phyloP scores from a whole-genome alignment of 805 yeast species.

The Saturnispora ahearnii region DNA sequence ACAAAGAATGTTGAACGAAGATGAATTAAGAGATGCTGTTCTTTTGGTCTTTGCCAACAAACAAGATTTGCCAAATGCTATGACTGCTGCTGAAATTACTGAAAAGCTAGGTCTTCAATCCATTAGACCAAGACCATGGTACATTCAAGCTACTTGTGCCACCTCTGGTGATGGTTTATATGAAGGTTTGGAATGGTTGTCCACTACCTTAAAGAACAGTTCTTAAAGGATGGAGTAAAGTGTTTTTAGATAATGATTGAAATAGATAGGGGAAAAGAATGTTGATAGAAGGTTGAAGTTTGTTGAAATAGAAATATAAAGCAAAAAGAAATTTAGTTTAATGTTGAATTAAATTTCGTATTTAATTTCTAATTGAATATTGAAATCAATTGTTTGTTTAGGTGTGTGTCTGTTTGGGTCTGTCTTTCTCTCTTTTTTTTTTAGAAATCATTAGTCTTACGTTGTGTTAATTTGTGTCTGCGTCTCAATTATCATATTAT shows the following conservation, averaged over 20 bases:
- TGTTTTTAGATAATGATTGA: neutral
- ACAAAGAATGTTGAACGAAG: slow-evolving; percentile 97
- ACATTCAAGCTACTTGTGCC: slow-evolving; percentile 97
- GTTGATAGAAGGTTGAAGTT: neutral
- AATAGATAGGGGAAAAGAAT: neutral
- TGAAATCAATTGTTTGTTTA: neutral
- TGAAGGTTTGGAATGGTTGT: slow-evolving; percentile 96
- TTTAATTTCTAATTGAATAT: neutral
- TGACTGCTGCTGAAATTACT: slow-evolving; percentile 98
- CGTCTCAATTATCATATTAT: slow-evolving; percentile 1
- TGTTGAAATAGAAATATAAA: neutral
- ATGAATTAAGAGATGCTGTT: slow-evolving; percentile 93
- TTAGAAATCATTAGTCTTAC: neutral
- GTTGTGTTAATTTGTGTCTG: slow-evolving; percentile 2
- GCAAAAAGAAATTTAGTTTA: neutral
- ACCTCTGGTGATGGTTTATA: slow-evolving; percentile 98
- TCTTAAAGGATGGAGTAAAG: slow-evolving; percentile 17
- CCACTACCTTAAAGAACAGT: slow-evolving; percentile 77
- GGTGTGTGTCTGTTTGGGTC: neutral
- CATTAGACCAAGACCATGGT: slow-evolving; percentile 98
- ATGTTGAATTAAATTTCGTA: neutral
- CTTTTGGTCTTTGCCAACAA: slow-evolving; percentile 95
- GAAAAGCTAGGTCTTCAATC: slow-evolving; percentile 95
- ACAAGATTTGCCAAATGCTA: slow-evolving; percentile 98
- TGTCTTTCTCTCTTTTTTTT: neutral